Base-by-base conservation (phyloP, 805 yeast genomes). In the Monosporozyma siamensis region DNA sequence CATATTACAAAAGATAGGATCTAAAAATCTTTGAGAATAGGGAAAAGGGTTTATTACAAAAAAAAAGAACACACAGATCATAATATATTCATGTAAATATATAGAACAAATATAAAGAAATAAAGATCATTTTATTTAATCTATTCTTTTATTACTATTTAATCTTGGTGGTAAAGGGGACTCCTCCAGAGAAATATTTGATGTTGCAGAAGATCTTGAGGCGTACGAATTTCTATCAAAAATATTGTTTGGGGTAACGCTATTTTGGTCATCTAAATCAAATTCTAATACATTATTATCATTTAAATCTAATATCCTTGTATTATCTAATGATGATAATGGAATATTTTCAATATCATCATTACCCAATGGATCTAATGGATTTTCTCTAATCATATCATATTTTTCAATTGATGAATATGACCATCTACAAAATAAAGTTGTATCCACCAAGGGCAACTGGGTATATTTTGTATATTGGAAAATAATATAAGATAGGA, bases 401-500 rank as follows among this genome's bases (percentile, higher is more conserved):
- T 55, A 55, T 41, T 54, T 63, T 31, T 58, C 66, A 29, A 73
- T 54, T 9, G 61, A 56, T 3, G 70, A 54, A 56, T 82, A 82
- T 10, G 83, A 76, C 82, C 87, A 82, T 46, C 90, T 75, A 55
- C 85, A 80, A 53, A 75, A 80, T 43, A 72, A 68, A 35, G 56
- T 61, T n/a, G 60, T 57, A 39, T 72, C 75, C 25, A 68, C 66
- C 11, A 72, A 55, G 6, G 97, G 97, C 55, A 89, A 66, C 50
- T 72, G 76, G 15, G 70, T 74, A 54, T 80, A 77, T 58, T 78
- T 80, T 42, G 86, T 78, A 52, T 79, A 74, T 47, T 74, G 71
- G 63, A 86, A 89, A 25, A 84, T 79, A 12, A 74, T 61, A 46
- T 80, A 72, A 0, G 95, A 78, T 44, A 92, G 69, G n/a, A 78